A percentile compares a stretch with the other conserved stretches of the same genome.
These are phyloP conservation scores for Maudiozyma turicensis DNA, from an alignment of 805 yeast species.

Conservation along the genomic window DNA sequence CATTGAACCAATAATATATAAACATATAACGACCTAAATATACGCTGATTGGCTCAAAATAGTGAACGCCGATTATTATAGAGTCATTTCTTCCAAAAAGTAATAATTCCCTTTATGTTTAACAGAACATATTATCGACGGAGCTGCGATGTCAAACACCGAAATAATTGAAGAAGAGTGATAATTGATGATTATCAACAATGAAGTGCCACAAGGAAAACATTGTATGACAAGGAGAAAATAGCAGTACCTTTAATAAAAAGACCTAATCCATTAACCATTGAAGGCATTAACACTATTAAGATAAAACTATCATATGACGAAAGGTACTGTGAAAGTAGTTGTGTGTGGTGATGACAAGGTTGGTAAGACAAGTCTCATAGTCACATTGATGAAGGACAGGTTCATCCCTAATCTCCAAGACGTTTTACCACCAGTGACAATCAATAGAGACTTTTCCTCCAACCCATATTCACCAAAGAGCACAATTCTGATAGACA, in stretches of 20 bases:
- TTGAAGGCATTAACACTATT: background rate
- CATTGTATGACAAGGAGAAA: too few relatives aligned
- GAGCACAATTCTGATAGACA: slow-evolving; percentile 70
- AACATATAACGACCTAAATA: background rate
- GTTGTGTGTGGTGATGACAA: slow-evolving; percentile 94
- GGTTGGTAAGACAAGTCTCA: slow-evolving; percentile 74
- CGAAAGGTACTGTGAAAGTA: slow-evolving; percentile 54
- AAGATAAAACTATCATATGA: slow-evolving; percentile 16
- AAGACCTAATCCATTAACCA: background rate
- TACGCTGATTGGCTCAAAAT: background rate
- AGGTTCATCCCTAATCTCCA: slow-evolving; percentile 68
- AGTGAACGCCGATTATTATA: too few relatives aligned
- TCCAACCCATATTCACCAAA: slow-evolving; percentile 50
- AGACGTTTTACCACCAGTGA: slow-evolving; percentile 71
- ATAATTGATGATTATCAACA: too few relatives aligned
- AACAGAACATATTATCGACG: too few relatives aligned
- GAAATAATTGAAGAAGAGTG: too few relatives aligned
- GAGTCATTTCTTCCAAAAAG: too few relatives aligned
- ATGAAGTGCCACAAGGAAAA: too few relatives aligned
- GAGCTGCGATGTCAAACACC: too few relatives aligned
- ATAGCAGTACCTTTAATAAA: background rate
- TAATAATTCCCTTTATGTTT: too few relatives aligned
- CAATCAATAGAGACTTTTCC: slow-evolving; percentile 66
- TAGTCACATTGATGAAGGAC: slow-evolving; percentile 75
- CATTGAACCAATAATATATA: background rate